Base-by-base conservation (phyloP, 2,329 filamentous ascomycete species). In the Pseudogymnoascus sp. region DNA sequence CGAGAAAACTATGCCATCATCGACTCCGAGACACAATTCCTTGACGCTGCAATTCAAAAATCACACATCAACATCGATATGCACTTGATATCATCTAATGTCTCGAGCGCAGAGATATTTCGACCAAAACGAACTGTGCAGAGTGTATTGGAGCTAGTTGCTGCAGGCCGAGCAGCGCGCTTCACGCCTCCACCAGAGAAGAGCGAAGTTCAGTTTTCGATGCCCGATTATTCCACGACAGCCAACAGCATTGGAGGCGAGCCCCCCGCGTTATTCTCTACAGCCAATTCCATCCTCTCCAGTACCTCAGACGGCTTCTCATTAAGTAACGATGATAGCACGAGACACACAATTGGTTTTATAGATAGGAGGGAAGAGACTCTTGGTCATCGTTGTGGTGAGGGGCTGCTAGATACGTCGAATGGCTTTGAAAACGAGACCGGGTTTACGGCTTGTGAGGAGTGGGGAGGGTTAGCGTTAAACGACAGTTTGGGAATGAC, bases 1-100 rank as follows among this genome's bases (percentile, higher is more conserved):
- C 86, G 91, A 60, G 91, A 96, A 72, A 89, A 91, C 23, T 96
- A 96, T 70, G 87, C 91, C 0, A 91, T 92, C 0, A 92, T 92
- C 26, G 91, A 96, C 74, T 96, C 93, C 70, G 91, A 90, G 31
- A 93, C 90, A 1, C 90, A 89, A 1, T 96, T 96, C 77, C 81
- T 96, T 31, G 90, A 96, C 73, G 90, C 91, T 1, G 90, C 91
- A 1, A 87, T 96, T 67, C 87, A 89, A 67, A 93, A 95, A 77
- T 90, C 90, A 8, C 86, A 88, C 64, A 91, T 93, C 66, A 16
- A 34, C 5, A 51, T 62, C 5, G 51, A 57, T 16, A 57, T 34
- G 26, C n/a, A 57, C 51, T 18, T 34, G 29, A 16, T 34, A 5
- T 57, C 51, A 18, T 34, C 29, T 34, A 57, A 18, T 5, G 47